These are phyloP conservation scores for Blastocystis sp. DNA, from an alignment of 352 stramenopile genomes.

Conservation along the genomic window DNA sequence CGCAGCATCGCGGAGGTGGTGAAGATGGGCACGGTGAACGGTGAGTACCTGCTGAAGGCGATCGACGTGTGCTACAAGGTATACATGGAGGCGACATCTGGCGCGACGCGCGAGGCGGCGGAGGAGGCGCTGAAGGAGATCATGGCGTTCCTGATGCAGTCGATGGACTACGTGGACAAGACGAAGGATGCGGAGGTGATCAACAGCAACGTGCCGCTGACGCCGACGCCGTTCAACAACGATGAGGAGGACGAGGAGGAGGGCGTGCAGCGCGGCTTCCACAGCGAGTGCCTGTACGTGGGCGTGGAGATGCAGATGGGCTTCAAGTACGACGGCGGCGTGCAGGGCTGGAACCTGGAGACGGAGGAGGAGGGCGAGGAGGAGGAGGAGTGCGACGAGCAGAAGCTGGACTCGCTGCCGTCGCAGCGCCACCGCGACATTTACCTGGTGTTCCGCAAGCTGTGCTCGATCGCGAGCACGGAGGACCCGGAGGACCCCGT, in stretches of 20 bases:
- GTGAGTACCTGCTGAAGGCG: conserved; percentile 63
- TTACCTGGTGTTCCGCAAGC: conserved; percentile 92
- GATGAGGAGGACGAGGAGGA: conserved; percentile 34
- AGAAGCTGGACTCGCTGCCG: conserved; percentile 75
- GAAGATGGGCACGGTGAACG: conserved; percentile 66
- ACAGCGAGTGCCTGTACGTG: conserved; percentile 60
- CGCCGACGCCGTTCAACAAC: background rate
- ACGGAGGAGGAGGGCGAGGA: conserved; percentile 65
- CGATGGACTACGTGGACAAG: conserved; percentile 67
- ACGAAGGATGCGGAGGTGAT: conserved; percentile 65
- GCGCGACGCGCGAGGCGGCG: conserved; percentile 4
- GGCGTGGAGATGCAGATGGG: conserved; percentile 68
- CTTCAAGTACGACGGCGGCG: conserved; percentile 64
- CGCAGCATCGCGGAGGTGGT: conserved; percentile 52
- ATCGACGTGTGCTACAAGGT: conserved; percentile 65
- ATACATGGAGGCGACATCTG: conserved; percentile 50
- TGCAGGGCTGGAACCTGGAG: conserved; percentile 50
- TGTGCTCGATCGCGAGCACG: conserved; percentile 91
- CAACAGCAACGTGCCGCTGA: background rate
- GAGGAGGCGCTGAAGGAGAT: conserved; percentile 62
- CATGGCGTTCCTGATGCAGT: conserved; percentile 66
- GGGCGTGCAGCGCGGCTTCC: conserved; percentile 30
- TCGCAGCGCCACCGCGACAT: conserved; percentile 94
- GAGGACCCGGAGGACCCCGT: conserved; percentile 74
- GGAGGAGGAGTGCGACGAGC: conserved; percentile 63